phyloP scores from a whole-genome alignment of 2,329 filamentous ascomycete species.

The Fusarium chaquense region DNA sequence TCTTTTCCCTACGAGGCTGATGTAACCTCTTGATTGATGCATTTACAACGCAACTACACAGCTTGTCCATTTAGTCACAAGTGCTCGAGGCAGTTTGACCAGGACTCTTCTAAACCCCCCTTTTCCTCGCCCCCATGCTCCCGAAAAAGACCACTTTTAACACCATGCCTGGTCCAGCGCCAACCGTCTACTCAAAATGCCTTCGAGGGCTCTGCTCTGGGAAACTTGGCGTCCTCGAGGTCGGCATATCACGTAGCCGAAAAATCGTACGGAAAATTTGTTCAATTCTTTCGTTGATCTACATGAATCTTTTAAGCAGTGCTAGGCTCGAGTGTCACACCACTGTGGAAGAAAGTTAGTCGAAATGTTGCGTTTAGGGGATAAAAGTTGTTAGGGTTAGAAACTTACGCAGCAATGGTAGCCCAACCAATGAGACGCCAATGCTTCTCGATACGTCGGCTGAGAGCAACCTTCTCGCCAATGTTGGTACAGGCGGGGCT shows the following conservation, averaged over 20 bases:
- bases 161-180: conserved; percentile 46
- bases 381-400: background rate
- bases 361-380: background rate
- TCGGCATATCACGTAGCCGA: conserved; percentile 38
- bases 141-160: conserved; percentile 43
- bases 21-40: conserved; percentile 44
- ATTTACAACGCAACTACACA: conserved; percentile 45
- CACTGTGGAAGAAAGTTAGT: conserved; percentile 53
- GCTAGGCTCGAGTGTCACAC: conserved; percentile 67
- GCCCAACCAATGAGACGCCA: conserved; percentile 96
- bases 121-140: conserved; percentile 29
- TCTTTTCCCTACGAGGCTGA: conserved; percentile 38
- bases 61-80: conserved; percentile 35
- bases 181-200: conserved; percentile 48
- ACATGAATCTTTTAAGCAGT: conserved; percentile 53
- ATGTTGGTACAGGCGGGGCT: conserved; percentile 96
- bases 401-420: conserved; percentile 76
- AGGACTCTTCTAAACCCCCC: conserved; percentile 20
- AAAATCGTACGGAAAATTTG: conserved; percentile 41
- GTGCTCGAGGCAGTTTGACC: conserved; percentile 17
- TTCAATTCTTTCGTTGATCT: conserved; percentile 35
- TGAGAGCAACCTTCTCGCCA: conserved; percentile 97
- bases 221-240: conserved; percentile 38
- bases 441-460: conserved; percentile 98
- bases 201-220: conserved; percentile 35